A percentile compares a stretch with the other conserved stretches of the same genome.
Evolutionary conservation across 345 rosid genomes (phyloP).

Genomic region (Kernera saxatilis): DNA sequence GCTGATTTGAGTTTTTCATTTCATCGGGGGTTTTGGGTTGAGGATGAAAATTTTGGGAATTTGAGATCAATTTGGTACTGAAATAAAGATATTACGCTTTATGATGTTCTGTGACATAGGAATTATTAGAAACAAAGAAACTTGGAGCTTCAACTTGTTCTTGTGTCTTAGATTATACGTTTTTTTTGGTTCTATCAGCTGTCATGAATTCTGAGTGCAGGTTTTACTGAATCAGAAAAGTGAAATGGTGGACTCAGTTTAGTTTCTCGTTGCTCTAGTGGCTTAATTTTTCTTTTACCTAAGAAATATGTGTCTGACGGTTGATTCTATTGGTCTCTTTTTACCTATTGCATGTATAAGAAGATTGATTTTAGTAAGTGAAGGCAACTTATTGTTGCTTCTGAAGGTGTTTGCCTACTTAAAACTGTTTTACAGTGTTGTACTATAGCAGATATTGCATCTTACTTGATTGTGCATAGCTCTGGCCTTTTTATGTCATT

Average conservation of each 20-base stretch:
- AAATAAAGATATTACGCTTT: background rate
- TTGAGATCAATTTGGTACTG: constrained; percentile 1
- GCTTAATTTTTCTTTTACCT: background rate
- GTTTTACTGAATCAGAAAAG: background rate
- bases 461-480: background rate
- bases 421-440: background rate
- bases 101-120: background rate
- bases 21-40: background rate
- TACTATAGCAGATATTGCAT: background rate
- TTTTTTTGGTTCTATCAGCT: background rate
- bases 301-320: background rate
- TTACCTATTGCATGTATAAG: background rate
- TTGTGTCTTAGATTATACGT: background rate
- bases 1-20: background rate
- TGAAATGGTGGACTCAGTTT: background rate
- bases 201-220: background rate
- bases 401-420: background rate
- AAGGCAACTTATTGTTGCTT: constrained; percentile 4
- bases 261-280: background rate
- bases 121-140: background rate
- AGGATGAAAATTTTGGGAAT: background rate
- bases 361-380: background rate
- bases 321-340: background rate
- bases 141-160: background rate
- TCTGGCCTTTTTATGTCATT: background rate